Conservation (phyloP, 2,329 filamentous ascomycete species). For the Trichoderma sp. region DNA sequence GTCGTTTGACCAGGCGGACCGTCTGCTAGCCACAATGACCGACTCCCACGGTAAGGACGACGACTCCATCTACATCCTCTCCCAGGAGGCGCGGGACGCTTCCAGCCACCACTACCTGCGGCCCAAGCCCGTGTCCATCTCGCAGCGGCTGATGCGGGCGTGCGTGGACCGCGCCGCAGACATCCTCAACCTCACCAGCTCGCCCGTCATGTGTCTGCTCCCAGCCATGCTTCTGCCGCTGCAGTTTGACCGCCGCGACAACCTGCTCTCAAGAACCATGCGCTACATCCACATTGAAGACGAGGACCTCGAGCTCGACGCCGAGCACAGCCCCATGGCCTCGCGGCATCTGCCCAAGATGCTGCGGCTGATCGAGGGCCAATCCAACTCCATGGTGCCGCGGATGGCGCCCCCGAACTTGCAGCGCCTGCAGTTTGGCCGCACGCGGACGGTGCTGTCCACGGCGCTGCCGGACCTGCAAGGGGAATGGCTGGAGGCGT, state of each 20-base stretch:
- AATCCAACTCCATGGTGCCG: background rate
- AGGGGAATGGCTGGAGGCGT: slow-evolving; percentile 17
- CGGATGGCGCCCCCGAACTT: slow-evolving; percentile 5
- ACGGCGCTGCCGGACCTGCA: slow-evolving; percentile 11
- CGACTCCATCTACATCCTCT: background rate
- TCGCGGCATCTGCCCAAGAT: background rate
- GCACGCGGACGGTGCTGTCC: slow-evolving; percentile 9
- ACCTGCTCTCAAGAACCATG: background rate
- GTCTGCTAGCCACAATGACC: background rate
- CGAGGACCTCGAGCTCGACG: background rate
- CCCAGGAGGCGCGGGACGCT: background rate
- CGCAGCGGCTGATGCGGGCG: slow-evolving; percentile 3
- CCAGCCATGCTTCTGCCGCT: slow-evolving; percentile 9
- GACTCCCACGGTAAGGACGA: background rate
- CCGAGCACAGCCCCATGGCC: background rate
- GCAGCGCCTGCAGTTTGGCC: slow-evolving; percentile 11
- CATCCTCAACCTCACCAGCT: background rate
- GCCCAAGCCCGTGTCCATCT: slow-evolving; percentile 1
- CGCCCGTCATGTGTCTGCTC: slow-evolving; percentile 6
- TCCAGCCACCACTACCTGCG: background rate
- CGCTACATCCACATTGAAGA: background rate
- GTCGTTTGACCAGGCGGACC: background rate
- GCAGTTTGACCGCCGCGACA: background rate
- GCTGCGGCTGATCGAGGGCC: slow-evolving; percentile 10
- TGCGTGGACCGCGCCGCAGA: slow-evolving; percentile 4